Evolutionary conservation across 2,329 filamentous ascomycete genomes (phyloP), one percentile per base, ranked within the genome.

Genomic region (Fusarium incarnatum): DNA sequence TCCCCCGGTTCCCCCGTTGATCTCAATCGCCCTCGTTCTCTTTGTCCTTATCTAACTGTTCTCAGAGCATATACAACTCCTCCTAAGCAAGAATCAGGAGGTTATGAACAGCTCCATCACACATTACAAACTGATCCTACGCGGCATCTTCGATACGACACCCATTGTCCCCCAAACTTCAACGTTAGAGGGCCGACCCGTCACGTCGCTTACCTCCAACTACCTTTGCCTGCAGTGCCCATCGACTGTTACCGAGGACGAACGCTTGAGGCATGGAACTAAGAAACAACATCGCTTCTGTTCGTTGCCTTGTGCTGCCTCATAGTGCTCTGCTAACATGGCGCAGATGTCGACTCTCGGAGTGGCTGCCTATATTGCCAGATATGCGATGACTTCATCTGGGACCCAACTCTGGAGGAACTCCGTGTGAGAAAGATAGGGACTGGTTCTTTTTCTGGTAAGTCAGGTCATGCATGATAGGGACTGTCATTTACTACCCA

Each of bases 351-450:
- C 41, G 93, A 96, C 76, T 95, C 92, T 25, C 85, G 89, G 62
- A 91, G 87, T 71, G 93, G 92, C 41, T 86, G 89, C 52, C 82
- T 96, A 9, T 95, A 91, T 80, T 96, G 93, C 79, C 91, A 94
- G 70, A 90, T 93, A 77, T 96, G 93, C 77, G 88, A 92, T 76
- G 93, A 96, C 77, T 89, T 93, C 69, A 90, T 96, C 32, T 95
- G 92, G 85, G 93, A 96, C 73, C 91, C 92, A 8, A 92, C 91
- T 8, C 83, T 96, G 8, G 93, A 96, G 76, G 90, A 92, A 55
- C 86, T 94, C 59, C 87, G 93, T 64, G 81, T 93, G 44, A 86
- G 89, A 60, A 92, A 93, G 79, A 87, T 90, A 72, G 89, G 88
- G 12, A 90, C 88, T 4, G 88, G 89, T 42, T 87, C 87, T 22